Base-by-base conservation (phyloP, 371 early-diverging fungal genomes). In the Vairimorpha apis region DNA sequence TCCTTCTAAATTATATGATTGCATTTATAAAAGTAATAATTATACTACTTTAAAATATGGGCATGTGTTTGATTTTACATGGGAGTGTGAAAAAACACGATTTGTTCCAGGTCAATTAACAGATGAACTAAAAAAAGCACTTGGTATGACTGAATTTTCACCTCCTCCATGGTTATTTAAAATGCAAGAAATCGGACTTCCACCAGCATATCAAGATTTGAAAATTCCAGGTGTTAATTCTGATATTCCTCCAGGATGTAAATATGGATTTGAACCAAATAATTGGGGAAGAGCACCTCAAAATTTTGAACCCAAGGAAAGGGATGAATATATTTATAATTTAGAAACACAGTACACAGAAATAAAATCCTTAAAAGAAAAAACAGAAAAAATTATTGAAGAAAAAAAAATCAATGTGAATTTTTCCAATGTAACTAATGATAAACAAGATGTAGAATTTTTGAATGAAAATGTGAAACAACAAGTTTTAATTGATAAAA, bases 161-260 rank as follows among this genome's bases (percentile, higher is more conserved):
- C 94, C 97, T n/a, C 93, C 94, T 38, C 95, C 97, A 37, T 97
- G 93, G 93, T 83, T 97, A 23, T 88, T 93, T 76, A 93, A 92
- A 75, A 94, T 95, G 97, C 97, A 97, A 82, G 87, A 94, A 32
- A 89, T 91, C 79, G 97, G 97, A 1, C 93, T 92, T 18, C 97
- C 97, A 43, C 94, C 95, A 1, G 87, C 88, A 65, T 97, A 95
- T 81, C 92, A 94, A 3, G 88, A 87, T 70, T 79, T 94, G 53
- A 89, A 88, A 73, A 89, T 97, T 62, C 91, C 97, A 1, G 97
- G 97, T 2, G 83, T 97, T 33, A 97, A 93, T 81, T 89, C 93
- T 10, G 94, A 94, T 0, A 94, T 97, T 77, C 97, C 97, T 12
- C 87, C 88, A 27, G 95, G 95, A 77, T 82, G 64, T 21, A 13